Percentiles rank a stretch among this genome's conserved stretches.
Conservation (phyloP, 352 stramenopile genomes). For the Blastocystis sp. region DNA sequence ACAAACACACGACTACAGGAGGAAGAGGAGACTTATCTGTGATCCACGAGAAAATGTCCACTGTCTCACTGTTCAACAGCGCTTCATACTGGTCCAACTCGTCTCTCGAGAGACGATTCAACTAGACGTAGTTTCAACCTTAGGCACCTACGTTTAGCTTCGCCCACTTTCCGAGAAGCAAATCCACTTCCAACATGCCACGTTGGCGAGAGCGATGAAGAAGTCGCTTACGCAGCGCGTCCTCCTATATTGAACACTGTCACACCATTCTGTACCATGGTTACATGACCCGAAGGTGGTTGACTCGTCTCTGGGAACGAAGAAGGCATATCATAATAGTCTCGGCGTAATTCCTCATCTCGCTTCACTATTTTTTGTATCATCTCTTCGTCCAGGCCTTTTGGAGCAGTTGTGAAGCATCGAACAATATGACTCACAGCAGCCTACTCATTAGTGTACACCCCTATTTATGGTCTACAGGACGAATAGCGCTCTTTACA, state of each 20-base stretch:
- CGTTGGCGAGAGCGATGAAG: constrained; percentile 58
- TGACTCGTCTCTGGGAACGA: background rate
- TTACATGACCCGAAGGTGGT: constrained; percentile 29
- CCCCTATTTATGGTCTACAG: background rate
- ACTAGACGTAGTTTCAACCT: background rate
- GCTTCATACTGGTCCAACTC: constrained; percentile 58
- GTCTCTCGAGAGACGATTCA: constrained; percentile 20
- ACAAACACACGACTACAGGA: background rate
- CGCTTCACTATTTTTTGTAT: constrained; percentile 48
- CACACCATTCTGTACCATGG: background rate
- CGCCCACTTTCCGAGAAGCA: constrained; percentile 55
- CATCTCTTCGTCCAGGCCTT: constrained; percentile 44
- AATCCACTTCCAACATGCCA: constrained; percentile 55
- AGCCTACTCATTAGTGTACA: background rate
- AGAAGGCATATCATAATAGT: constrained; percentile 39
- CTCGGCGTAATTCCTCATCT: constrained; percentile 39
- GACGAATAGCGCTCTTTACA: background rate
- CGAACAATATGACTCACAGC: background rate
- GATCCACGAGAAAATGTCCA: constrained; percentile 61
- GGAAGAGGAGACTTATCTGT: constrained; percentile 40
- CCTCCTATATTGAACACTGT: background rate
- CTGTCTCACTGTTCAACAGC: constrained; percentile 52
- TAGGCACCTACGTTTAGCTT: background rate
- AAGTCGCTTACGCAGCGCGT: constrained; percentile 43
- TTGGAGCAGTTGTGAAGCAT: background rate